A percentile compares a stretch with the other conserved stretches of the same genome.
Evolutionary conservation across 2,329 filamentous ascomycete species (phyloP).

Genomic region (Diaporthe sp.): DNA sequence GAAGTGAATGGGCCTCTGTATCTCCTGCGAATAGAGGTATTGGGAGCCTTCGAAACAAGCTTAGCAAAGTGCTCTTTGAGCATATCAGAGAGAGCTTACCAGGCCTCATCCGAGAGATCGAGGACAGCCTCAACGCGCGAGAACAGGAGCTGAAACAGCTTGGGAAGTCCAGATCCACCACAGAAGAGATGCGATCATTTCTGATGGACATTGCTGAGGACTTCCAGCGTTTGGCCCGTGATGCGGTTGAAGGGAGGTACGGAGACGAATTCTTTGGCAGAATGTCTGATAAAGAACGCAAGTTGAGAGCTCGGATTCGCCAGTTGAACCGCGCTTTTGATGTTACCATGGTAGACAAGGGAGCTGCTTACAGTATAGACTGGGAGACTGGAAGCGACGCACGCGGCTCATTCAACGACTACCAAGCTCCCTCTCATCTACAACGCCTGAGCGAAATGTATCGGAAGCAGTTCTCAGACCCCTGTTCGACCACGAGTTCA

Average conservation of each 20-base stretch:
- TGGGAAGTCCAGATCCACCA: slow-evolving; percentile 3
- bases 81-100: slow-evolving; percentile 23
- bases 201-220: not conserved
- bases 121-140: not conserved
- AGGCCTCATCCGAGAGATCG: not conserved
- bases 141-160: slow-evolving; percentile 13
- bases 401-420: not conserved
- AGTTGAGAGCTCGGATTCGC: slow-evolving; percentile 16
- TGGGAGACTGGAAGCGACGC: not conserved
- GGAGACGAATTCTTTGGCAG: slow-evolving; percentile 28
- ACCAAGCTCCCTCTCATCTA: not conserved
- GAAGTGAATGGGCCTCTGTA: slow-evolving; percentile 46
- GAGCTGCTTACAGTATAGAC: not conserved
- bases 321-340: slow-evolving; percentile 26
- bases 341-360: not conserved
- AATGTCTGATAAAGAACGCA: not conserved
- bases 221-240: not conserved
- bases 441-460: not conserved
- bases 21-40: slow-evolving; percentile 23
- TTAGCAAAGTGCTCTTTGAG: slow-evolving; percentile 17
- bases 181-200: slow-evolving; percentile 22
- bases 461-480: not conserved
- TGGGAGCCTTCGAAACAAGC: slow-evolving; percentile 19
- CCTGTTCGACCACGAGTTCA: not conserved
- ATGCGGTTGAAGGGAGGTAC: slow-evolving; percentile 19